phyloP scores from a whole-genome alignment of 2,329 filamentous ascomycete genomes.

The Nothopassalora personata region DNA sequence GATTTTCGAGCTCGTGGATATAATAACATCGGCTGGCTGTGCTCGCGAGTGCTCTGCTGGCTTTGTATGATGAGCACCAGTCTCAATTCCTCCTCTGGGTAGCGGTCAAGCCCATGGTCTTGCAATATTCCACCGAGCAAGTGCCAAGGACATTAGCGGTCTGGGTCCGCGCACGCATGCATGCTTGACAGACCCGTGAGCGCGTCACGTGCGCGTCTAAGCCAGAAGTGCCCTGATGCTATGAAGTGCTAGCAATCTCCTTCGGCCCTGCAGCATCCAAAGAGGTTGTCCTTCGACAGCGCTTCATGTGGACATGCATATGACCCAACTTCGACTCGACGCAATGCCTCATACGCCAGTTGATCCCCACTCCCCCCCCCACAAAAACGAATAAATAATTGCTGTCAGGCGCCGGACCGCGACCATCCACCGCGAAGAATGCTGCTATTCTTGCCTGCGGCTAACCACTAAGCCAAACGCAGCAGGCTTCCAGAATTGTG shows the following conservation, averaged over 20 bases:
- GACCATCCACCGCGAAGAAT: background rate
- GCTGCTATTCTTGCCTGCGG: background rate
- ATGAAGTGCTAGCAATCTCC: background rate
- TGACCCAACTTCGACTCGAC: background rate
- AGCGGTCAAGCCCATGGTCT: background rate
- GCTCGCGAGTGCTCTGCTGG: background rate
- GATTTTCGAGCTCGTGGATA: no score
- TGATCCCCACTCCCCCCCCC: no score
- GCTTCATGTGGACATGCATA: background rate
- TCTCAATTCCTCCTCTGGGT: background rate
- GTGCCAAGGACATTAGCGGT: background rate
- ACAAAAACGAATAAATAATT: background rate
- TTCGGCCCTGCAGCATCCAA: background rate
- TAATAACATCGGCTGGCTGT: background rate
- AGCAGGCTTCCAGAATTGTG: conserved; percentile 17
- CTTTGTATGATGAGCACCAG: background rate
- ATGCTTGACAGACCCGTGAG: background rate
- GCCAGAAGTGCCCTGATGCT: background rate
- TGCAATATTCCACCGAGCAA: background rate
- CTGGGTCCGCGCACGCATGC: background rate
- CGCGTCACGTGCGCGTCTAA: background rate
- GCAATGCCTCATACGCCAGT: background rate
- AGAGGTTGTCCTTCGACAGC: background rate
- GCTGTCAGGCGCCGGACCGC: background rate
- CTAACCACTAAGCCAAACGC: conserved; percentile 9